Evolutionary conservation across 495 filamentous ascomycete genomes (phyloP), one percentile per base, ranked within the genome.

Genomic region (Parmelia sp.): DNA sequence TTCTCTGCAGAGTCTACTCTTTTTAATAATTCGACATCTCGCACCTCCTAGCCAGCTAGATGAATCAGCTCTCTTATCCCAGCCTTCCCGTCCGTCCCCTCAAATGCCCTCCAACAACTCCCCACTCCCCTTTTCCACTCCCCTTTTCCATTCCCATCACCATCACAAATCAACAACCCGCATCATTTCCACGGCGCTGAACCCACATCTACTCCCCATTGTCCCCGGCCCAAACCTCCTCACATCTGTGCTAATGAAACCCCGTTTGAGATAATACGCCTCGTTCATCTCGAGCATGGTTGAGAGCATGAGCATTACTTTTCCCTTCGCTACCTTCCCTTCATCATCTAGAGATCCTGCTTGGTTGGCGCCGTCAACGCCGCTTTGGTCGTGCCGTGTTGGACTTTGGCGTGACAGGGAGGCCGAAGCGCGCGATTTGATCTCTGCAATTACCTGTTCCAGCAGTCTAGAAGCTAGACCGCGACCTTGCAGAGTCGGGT

Each of bases 231-330:
- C 21, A 27, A 70, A 53, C 23, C 62, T 44, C 31, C 33, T 59
- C 27, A 31, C 55, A 0, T 9, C 15, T 12, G 62, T 65, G 3
- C 61, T 65, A 0, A 2, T 4, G 27, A 39, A 70, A 6, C 68
- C 65, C 23, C 44, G 35, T 27, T 56, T 61, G 10, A 33, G 23
- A 44, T 67, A 70, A 21, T 58, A 70, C 1, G 12, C 14, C 44
- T 70, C 68, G 25, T 65, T 70, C 0, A 67, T 14, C 42, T 67
- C 68, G 35, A 58, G 49, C 40, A 67, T 55, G 1, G 66, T 71
- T 21, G 27, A 57, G 31, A 66, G n/a, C 59, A 49, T 44, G 4
- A 66, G 9, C 51, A 61, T 62, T 14, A n/a, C 39, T 61, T 62
- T 58, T 2, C 58, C 58, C 19, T 57, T 47, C 17, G 23, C 33